Percentiles rank a stretch among this genome's conserved stretches.
These are phyloP conservation scores for Podaxis sp. DNA, from an alignment of 768 basidiomycete species.

Conservation along the genomic window DNA sequence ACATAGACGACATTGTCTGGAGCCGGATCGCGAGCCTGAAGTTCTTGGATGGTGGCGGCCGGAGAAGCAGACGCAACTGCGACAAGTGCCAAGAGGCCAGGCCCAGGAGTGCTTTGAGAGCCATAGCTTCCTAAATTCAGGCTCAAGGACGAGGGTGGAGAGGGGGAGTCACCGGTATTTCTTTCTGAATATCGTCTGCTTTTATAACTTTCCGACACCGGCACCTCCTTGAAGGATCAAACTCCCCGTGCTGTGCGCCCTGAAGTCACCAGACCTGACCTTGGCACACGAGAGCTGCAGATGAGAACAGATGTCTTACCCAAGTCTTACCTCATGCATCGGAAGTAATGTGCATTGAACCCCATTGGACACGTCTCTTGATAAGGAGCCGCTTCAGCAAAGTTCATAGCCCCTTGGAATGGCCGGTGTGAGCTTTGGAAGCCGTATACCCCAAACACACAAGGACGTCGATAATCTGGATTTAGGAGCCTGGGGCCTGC, in stretches of 20 bases:
- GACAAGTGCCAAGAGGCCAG: neutral
- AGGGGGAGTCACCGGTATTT: neutral
- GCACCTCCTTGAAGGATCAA: neutral
- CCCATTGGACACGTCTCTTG: neutral
- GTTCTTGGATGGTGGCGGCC: neutral
- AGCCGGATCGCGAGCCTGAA: neutral
- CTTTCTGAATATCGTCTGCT: neutral
- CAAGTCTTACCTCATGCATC: neutral
- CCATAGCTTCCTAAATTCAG: neutral
- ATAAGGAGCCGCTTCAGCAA: neutral
- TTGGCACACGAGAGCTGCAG: neutral
- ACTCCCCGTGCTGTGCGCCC: neutral
- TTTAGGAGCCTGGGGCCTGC: neutral
- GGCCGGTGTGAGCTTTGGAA: neutral
- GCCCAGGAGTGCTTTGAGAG: neutral
- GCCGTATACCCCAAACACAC: neutral
- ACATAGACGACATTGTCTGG: conserved; percentile 48
- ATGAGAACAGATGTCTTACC: neutral
- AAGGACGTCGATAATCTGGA: neutral
- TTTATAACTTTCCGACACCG: neutral
- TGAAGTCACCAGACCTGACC: neutral
- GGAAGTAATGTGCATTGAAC: neutral
- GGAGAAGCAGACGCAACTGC: neutral
- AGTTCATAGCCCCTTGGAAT: neutral
- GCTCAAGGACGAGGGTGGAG: too few relatives aligned